Evolutionary conservation across 768 basidiomycete genomes (phyloP).

Genomic region (Mycena filopes): DNA sequence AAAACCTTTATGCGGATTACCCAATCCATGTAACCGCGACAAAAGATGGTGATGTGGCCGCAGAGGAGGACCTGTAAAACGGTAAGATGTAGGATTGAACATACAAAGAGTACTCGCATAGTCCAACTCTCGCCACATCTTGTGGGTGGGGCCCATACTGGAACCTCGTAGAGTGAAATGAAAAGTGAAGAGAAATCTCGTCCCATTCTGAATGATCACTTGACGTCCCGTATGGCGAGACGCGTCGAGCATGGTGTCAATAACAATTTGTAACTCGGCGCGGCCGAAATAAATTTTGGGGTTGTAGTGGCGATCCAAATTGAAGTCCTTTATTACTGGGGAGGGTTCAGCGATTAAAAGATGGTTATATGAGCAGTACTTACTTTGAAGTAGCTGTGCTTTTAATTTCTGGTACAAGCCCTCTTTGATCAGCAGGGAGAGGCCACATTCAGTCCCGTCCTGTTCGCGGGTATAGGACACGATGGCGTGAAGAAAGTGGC

Average conservation of each 20-base stretch:
- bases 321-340: background rate
- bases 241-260: background rate
- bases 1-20: background rate
- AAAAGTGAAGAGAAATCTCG: background rate
- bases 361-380: background rate
- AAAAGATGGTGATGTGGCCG: background rate
- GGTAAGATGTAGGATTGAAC: background rate
- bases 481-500: background rate
- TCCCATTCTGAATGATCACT: background rate
- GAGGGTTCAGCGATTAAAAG: background rate
- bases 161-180: background rate
- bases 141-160: background rate
- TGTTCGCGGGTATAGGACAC: conserved; percentile 1
- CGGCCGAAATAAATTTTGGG: background rate
- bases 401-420: background rate
- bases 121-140: background rate
- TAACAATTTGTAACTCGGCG: background rate
- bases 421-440: background rate
- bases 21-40: background rate
- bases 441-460: background rate
- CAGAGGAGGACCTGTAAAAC: background rate
- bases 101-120: background rate
- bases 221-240: background rate
- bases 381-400: background rate
- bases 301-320: background rate